Percentiles rank a stretch among this genome's conserved stretches.
phyloP scores from a whole-genome alignment of 305 asterid species.

The Solanum hybrid region DNA sequence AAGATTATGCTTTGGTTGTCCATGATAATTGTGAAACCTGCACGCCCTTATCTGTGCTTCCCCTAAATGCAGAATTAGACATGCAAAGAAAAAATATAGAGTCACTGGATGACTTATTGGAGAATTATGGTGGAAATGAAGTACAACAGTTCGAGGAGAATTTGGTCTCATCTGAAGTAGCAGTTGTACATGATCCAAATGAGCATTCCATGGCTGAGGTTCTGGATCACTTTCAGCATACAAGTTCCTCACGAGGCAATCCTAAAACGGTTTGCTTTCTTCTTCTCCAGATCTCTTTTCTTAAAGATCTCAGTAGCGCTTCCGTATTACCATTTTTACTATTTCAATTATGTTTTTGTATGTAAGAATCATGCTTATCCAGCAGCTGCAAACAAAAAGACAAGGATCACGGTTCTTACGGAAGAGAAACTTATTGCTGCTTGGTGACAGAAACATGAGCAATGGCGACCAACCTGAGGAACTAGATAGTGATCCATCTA shows the following conservation, averaged over 20 bases:
- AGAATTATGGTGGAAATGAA: constrained; percentile 25
- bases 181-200: constrained; percentile 18
- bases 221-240: constrained; percentile 47
- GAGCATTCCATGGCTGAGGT: constrained; percentile 63
- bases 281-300: constrained; percentile 8
- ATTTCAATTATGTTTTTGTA: not conserved
- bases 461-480: constrained; percentile 35
- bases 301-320: not conserved
- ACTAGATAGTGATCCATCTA: constrained; percentile 27
- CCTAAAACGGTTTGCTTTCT: constrained; percentile 38
- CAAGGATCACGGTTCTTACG: constrained; percentile 13
- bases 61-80: constrained; percentile 19
- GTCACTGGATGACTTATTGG: constrained; percentile 23
- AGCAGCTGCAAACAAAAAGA: constrained; percentile 30
- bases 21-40: constrained; percentile 21
- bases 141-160: constrained; percentile 17
- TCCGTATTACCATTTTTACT: constrained; percentile 4
- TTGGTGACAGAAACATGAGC: constrained; percentile 31
- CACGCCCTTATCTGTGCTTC: constrained; percentile 19
- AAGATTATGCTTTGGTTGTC: constrained; percentile 24
- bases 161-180: constrained; percentile 25
- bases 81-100: constrained; percentile 24
- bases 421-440: constrained; percentile 17
- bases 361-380: not conserved
- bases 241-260: constrained; percentile 30